Base-by-base conservation (phyloP, 164 flowering plant genomes). In the Chimonanthus praecox region DNA sequence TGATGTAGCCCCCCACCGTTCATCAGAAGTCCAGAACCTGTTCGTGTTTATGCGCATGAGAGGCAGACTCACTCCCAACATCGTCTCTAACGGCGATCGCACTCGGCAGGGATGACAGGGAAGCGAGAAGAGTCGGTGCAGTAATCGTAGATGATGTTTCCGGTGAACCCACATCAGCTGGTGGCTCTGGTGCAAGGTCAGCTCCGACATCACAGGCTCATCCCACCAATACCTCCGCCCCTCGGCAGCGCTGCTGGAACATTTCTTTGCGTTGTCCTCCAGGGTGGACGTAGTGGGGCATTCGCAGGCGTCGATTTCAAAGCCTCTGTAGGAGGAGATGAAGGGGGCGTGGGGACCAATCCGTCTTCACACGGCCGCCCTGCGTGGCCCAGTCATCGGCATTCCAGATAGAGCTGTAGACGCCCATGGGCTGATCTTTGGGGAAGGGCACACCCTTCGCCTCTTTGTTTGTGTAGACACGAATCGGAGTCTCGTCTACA, bases 331-430 rank as follows among this genome's bases (percentile, higher is more conserved):
- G 21, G 92, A 74, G 7, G 97, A 84, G 0, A 93, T 49, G 74
- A 95, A 95, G 0, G 99, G 99, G 0, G 98, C 92, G 51, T 91
- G 97, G 49, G 49, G 83, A 76, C 99, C 99, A 95, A 47, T 95
- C 90, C 0, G 98, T 95, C 80, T 95, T 95, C 3, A 95, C 91
- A 3, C 86, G 67, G 0, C 99, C 99, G 3, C 99, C 99, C 69
- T 92, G 98, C 21, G 98, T 94, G 65, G 98, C 98, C 98, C 98
- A 94, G 75, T 94, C 98, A 65, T 95, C 98, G 1, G 98, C 99
- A 73, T 95, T 95, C 99, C 99, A 95, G n/a, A 95, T 89, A 10
- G 99, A 95, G 80, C 98, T 93, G 82, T 91, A 91, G 4, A 95
- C 94, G 0, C 98, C 98, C 99, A 95, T 95, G n/a, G 96, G 76